phyloP scores from a whole-genome alignment of 2,329 filamentous ascomycete genomes.

The Aspergillus sclerotialis region DNA sequence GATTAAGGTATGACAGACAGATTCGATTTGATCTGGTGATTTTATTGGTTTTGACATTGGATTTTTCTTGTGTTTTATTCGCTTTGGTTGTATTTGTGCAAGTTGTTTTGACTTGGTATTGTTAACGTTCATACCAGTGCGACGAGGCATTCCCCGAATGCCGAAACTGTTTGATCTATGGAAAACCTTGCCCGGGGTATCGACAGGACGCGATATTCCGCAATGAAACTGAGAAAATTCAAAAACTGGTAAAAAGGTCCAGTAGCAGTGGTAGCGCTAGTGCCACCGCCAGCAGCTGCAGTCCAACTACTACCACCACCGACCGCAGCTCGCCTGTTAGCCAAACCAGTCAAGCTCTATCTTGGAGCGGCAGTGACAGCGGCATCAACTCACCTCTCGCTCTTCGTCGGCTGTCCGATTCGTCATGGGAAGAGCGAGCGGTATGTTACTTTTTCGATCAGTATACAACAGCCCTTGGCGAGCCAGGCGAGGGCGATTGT shows the following conservation, averaged over 20 bases:
- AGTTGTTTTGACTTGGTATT: background rate
- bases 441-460: conserved; percentile 37
- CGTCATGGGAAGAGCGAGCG: conserved; percentile 30
- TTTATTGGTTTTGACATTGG: background rate
- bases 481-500: conserved; percentile 18
- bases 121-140: conserved; percentile 15
- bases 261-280: conserved; percentile 2
- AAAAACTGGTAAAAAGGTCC: conserved; percentile 19
- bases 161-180: conserved; percentile 29
- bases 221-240: conserved; percentile 26
- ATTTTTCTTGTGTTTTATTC: background rate
- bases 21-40: background rate
- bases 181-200: conserved; percentile 31
- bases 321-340: background rate
- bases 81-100: background rate
- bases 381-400: conserved; percentile 7
- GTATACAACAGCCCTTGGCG: conserved; percentile 23
- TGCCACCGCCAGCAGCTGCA: background rate
- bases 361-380: conserved; percentile 1
- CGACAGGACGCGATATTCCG: conserved; percentile 27
- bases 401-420: conserved; percentile 18
- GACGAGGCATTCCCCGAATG: conserved; percentile 31
- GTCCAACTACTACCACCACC: conserved; percentile 1
- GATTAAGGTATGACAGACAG: conserved; percentile 27
- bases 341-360: conserved; percentile 1